Evolutionary conservation across 2,329 filamentous ascomycete genomes (phyloP).

Genomic region (Alternaria arbusti): DNA sequence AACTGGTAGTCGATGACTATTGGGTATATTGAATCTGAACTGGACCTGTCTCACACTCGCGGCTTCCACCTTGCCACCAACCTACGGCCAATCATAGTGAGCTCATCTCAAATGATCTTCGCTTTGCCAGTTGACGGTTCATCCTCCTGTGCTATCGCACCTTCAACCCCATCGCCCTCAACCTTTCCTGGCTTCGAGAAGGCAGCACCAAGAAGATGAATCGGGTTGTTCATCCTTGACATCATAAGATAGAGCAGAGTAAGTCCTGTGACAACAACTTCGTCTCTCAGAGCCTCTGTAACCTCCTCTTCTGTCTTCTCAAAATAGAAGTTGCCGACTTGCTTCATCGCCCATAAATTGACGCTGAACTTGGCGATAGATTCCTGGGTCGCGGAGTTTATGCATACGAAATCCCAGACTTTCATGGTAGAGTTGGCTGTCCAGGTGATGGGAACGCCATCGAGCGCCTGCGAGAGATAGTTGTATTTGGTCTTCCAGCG

Average conservation of each 20-base stretch:
- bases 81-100: neutral
- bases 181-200: slow-evolving; percentile 27
- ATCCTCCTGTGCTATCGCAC: neutral
- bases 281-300: slow-evolving; percentile 17
- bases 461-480: slow-evolving; percentile 22
- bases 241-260: slow-evolving; percentile 28
- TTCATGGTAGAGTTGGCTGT: slow-evolving; percentile 22
- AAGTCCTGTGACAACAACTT: slow-evolving; percentile 24
- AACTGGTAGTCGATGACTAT: neutral
- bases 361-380: slow-evolving; percentile 26
- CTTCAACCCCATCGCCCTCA: neutral
- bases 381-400: slow-evolving; percentile 18
- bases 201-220: slow-evolving; percentile 20
- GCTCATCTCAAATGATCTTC: neutral
- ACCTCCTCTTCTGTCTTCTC: slow-evolving; percentile 12
- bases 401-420: slow-evolving; percentile 27
- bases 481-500: slow-evolving; percentile 29
- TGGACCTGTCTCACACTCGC: neutral
- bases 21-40: neutral
- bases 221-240: slow-evolving; percentile 25
- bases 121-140: neutral
- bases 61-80: neutral
- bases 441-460: slow-evolving; percentile 16
- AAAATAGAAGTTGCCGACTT: slow-evolving; percentile 29
- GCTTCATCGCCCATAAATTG: slow-evolving; percentile 25